Conservation (phyloP, 768 basidiomycete genomes). For the Ephemerocybe angulata region DNA sequence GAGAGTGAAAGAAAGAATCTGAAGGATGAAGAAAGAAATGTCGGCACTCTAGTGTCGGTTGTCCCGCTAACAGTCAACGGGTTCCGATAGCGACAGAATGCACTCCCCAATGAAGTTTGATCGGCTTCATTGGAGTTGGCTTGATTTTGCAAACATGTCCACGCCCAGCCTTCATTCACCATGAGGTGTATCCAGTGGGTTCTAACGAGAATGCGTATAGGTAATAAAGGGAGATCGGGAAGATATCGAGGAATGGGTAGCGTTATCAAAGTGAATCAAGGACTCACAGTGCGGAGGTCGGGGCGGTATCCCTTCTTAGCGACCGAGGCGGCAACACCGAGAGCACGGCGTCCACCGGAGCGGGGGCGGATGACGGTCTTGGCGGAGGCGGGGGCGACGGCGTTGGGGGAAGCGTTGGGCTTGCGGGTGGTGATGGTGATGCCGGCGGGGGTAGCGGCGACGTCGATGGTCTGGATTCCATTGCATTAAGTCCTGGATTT, state of each 20-base stretch:
- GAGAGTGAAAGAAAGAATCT: conserved; percentile 6
- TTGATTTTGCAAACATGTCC: conserved; percentile 88
- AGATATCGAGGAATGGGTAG: conserved; percentile 12
- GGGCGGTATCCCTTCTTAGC: conserved; percentile 72
- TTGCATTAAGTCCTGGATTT: conserved; percentile 3
- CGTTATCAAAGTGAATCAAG: conserved; percentile 1
- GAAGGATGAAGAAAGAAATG: conserved; percentile 31
- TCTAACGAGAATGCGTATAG: conserved; percentile 81
- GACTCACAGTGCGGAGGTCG: conserved; percentile 71
- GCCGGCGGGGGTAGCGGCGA: conserved; percentile 51
- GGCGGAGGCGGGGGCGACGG: conserved; percentile 46
- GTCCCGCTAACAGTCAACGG: conserved; percentile 60
- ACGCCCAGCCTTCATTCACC: conserved; percentile 82
- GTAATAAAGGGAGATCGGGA: conserved; percentile 11
- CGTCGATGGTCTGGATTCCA: conserved; percentile 72
- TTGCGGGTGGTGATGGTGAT: conserved; percentile 66
- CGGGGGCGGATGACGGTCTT: conserved; percentile 58
- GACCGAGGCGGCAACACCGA: conserved; percentile 56
- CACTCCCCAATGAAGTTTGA: conserved; percentile 57
- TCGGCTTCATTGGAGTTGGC: conserved; percentile 45
- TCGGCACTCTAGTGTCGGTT: conserved; percentile 74
- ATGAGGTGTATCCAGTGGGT: conserved; percentile 71
- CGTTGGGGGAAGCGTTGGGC: conserved; percentile 49
- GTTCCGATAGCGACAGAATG: conserved; percentile 78
- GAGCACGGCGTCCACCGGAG: conserved; percentile 66